Percentiles rank a stretch among this genome's conserved stretches.
Evolutionary conservation across 2,329 filamentous ascomycete genomes (phyloP).

Genomic region (Ceratocystis ficicola): DNA sequence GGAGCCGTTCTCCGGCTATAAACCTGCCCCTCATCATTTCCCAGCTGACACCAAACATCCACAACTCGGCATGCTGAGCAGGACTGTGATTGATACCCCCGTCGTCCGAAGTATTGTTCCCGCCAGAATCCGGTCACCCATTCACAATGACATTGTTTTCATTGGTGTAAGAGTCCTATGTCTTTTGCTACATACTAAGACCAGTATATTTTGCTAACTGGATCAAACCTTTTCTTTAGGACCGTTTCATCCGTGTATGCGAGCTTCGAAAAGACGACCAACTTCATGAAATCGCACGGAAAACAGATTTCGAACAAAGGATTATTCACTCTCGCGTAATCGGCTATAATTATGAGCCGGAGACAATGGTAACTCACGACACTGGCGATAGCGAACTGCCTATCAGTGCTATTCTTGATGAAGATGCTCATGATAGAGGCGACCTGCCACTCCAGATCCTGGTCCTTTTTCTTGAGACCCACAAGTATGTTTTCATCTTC

Average conservation of each 20-base stretch:
- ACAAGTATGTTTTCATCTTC: conserved; percentile 66
- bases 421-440: conserved; percentile 19
- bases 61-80: conserved; percentile 60
- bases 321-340: conserved; percentile 73
- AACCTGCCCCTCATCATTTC: conserved; percentile 25
- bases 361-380: background rate
- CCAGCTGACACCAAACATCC: conserved; percentile 35
- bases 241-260: conserved; percentile 68
- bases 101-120: conserved; percentile 65
- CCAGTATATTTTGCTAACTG: background rate
- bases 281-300: conserved; percentile 63
- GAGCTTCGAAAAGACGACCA: conserved; percentile 59
- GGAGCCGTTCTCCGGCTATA: conserved; percentile 30
- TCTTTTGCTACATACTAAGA: background rate
- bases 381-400: background rate
- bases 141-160: conserved; percentile 72
- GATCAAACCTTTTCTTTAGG: conserved; percentile 33
- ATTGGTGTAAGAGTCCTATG: conserved; percentile 52
- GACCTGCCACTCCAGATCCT: conserved; percentile 65
- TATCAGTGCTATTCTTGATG: conserved; percentile 13
- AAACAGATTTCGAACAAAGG: conserved; percentile 62
- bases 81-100: conserved; percentile 65
- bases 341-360: conserved; percentile 32
- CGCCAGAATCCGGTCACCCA: conserved; percentile 57
- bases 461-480: conserved; percentile 60